phyloP scores from a whole-genome alignment of 768 basidiomycete species.

The Erythrobasidium yunnanense region DNA sequence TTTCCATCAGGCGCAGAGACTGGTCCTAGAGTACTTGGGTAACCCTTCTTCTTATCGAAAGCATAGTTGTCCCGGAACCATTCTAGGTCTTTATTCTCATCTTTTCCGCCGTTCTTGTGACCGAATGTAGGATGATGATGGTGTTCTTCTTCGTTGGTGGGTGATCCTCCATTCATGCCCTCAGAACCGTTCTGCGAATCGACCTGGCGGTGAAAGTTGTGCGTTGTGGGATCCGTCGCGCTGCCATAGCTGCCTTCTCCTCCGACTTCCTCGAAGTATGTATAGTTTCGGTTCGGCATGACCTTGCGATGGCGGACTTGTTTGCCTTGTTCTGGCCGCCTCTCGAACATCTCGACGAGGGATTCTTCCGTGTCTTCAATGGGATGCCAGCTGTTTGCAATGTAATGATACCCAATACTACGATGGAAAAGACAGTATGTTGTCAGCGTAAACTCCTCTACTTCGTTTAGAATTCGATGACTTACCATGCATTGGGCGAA shows the following conservation, averaged over 20 bases:
- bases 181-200: neutral
- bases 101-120: neutral
- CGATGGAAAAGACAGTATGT: neutral
- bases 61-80: slow-evolving; percentile 15
- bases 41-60: slow-evolving; percentile 27
- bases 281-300: slow-evolving; percentile 24
- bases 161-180: neutral
- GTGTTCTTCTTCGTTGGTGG: neutral
- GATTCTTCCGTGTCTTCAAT: slow-evolving; percentile 21
- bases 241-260: neutral
- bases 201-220: neutral
- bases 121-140: neutral
- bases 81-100: neutral
- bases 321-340: slow-evolving; percentile 26
- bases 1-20: slow-evolving; percentile 20
- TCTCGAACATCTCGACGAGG: slow-evolving; percentile 28
- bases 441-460: neutral
- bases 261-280: slow-evolving; percentile 17
- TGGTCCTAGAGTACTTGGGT: slow-evolving; percentile 26
- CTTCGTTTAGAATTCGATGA: too few species aligned
- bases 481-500: slow-evolving; percentile 24
- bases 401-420: slow-evolving; percentile 25
- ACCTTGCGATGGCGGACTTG: slow-evolving; percentile 26
- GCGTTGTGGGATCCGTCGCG: slow-evolving; percentile 5
- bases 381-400: slow-evolving; percentile 26